These are phyloP conservation scores for Ceratocystiopsis minuta DNA, from an alignment of 2,329 filamentous ascomycete species.

Conservation along the genomic window DNA sequence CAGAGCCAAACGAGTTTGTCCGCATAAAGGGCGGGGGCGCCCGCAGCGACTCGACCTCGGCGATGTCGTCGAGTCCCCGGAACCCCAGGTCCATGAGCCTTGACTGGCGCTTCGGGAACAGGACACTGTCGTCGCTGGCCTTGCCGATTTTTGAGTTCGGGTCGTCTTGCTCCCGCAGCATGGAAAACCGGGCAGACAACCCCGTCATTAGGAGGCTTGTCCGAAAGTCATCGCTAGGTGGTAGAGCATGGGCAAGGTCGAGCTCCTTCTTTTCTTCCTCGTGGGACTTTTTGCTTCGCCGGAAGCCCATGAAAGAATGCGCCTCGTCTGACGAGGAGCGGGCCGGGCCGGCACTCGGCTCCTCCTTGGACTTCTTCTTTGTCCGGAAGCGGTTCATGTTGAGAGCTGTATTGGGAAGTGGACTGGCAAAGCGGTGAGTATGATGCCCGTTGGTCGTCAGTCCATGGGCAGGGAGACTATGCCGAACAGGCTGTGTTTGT, in stretches of 20 bases:
- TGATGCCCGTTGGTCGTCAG: no score
- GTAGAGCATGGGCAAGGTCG: slow-evolving; percentile 57
- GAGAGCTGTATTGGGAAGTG: not conserved
- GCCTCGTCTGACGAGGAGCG: slow-evolving; percentile 35
- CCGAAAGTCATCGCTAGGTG: slow-evolving; percentile 74
- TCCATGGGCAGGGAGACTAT: no score
- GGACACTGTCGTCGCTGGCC: slow-evolving; percentile 84
- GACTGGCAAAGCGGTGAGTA: no score
- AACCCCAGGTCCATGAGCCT: slow-evolving; percentile 54
- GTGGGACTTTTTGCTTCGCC: slow-evolving; percentile 34
- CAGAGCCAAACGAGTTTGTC: slow-evolving; percentile 48
- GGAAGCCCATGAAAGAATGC: slow-evolving; percentile 30
- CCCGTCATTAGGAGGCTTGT: slow-evolving; percentile 94
- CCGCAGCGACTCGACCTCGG: slow-evolving; percentile 70
- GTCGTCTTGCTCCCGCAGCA: slow-evolving; percentile 89
- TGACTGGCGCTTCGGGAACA: slow-evolving; percentile 67
- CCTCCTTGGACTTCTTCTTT: slow-evolving; percentile 52
- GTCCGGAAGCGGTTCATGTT: slow-evolving; percentile 62
- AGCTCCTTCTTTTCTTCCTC: slow-evolving; percentile 45
- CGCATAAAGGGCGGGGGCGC: slow-evolving; percentile 39
- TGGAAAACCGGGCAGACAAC: slow-evolving; percentile 86
- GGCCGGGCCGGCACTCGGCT: slow-evolving; percentile 15
- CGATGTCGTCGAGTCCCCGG: slow-evolving; percentile 57
- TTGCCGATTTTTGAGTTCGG: slow-evolving; percentile 79
- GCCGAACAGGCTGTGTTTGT: no score